Base-by-base conservation (phyloP, 371 early-diverging fungal genomes). In the Rhizopus arrhizus region DNA sequence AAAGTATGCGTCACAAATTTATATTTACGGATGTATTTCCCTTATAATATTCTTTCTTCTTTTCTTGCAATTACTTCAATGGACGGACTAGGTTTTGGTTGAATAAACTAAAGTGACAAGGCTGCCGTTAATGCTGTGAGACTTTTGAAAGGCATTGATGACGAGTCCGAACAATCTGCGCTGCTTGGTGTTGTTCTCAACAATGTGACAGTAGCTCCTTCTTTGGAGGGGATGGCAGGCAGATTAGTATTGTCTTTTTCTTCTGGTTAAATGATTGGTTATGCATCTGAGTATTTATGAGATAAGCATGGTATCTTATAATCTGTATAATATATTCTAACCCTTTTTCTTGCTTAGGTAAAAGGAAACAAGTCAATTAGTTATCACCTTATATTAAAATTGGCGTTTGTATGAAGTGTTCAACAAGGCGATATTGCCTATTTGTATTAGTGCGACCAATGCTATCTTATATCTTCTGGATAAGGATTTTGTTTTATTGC, bases 81-180 rank as follows among this genome's bases (percentile, higher is more conserved):
- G 53, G 52, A 59, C 59, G 42, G 59, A 59, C 43, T 59, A 59
- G 52, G 35, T 52, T 51, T 59, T 59, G 59, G 59, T 59, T 59
- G 52, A 59, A 59, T 52, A 59, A 52, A 52, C 59, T 52, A 33
- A 48, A 51, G 35, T 12, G 59, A 59, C 52, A 34, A 59, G 43
- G 53, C 59, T 59, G 53, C 59, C 45, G 52, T 59, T 59, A 10
- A 59, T 59, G 52, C 59, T 51, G 52, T 59, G 59, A 52, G 53
- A 38, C 53, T 59, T 59, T 59, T 52, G 59, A 43, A 59, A 59
- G 45, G 59, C 59, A 59, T 59, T 59, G 45, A 59, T 52, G 59
- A 59, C 59, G 53, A 51, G 59, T 52, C 53, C 45, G 59, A 59
- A 32, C 51, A 52, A 52, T 52, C 53, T 59, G 59, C 52, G 28